Conservation (phyloP, 345 rosid genomes). For the Adansonia digitata region DNA sequence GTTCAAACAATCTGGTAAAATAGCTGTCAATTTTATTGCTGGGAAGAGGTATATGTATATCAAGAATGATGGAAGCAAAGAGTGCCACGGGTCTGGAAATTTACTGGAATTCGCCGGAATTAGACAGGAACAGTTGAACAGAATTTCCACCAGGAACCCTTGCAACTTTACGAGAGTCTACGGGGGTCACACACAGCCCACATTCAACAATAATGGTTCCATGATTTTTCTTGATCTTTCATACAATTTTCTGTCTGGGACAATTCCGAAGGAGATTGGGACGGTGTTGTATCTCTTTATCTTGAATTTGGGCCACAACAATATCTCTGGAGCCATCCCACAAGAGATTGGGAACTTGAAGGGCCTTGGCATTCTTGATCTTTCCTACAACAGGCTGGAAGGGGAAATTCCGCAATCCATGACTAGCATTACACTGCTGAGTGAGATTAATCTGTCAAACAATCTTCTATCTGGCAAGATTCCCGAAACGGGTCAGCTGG, state of each 20-base stretch:
- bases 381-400: constrained; percentile 59
- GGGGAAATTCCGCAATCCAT: constrained; percentile 68
- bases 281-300: constrained; percentile 61
- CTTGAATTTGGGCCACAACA: constrained; percentile 81
- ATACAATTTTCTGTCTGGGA: constrained; percentile 61
- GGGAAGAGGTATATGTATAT: constrained; percentile 79
- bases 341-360: constrained; percentile 61
- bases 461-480: constrained; percentile 65
- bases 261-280: constrained; percentile 81
- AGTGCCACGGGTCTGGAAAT: constrained; percentile 88
- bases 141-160: constrained; percentile 68
- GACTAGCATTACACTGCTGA: constrained; percentile 50
- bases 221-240: constrained; percentile 92
- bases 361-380: constrained; percentile 76
- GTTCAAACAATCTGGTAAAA: constrained; percentile 84
- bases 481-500: constrained; percentile 76
- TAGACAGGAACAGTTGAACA: constrained; percentile 44
- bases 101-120: constrained; percentile 89
- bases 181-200: constrained; percentile 63
- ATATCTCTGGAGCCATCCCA: constrained; percentile 64
- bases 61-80: constrained; percentile 74
- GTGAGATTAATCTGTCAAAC: constrained; percentile 72
- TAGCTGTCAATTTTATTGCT: constrained; percentile 62
- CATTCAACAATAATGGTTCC: constrained; percentile 82
- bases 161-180: constrained; percentile 73